Evolutionary conservation across 176 grass and related monocot species (phyloP).

Genomic region (Aegilops tauschii): DNA sequence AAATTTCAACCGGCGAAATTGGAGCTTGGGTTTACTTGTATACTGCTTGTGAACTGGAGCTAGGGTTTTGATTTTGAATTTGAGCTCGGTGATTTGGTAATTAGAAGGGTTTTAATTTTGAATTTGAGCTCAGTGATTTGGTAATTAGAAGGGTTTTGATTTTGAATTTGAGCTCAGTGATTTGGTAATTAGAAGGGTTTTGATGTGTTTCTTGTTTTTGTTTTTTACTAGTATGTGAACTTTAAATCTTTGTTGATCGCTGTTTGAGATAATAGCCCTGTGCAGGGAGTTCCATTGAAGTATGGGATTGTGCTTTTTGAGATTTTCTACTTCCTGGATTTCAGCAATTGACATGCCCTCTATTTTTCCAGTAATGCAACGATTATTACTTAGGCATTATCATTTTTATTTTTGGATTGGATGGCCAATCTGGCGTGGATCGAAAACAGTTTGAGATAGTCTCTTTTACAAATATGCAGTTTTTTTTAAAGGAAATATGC

Average conservation of each 20-base stretch:
- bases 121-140: slow-evolving; percentile 4
- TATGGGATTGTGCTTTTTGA: neutral
- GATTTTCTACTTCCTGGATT: neutral
- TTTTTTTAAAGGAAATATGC: neutral
- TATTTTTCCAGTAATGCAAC: neutral
- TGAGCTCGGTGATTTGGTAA: neutral
- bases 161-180: neutral
- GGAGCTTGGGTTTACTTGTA: neutral
- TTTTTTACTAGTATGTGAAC: neutral
- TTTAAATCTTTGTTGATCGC: neutral
- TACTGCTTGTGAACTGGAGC: neutral
- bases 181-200: slow-evolving; percentile 13
- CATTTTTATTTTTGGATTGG: neutral
- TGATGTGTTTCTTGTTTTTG: neutral
- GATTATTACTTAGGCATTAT: neutral
- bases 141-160: slow-evolving; percentile 31
- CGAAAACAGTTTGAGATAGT: neutral
- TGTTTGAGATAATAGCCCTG: neutral
- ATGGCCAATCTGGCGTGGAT: neutral
- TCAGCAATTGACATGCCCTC: neutral
- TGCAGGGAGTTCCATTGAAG: neutral
- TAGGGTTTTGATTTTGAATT: slow-evolving; percentile 38
- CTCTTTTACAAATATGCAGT: neutral
- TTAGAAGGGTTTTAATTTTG: neutral
- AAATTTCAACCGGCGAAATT: neutral